These are phyloP conservation scores for Cavenderia fasciculata DNA, from an alignment of 78 protist genomes.

Conservation along the genomic window DNA sequence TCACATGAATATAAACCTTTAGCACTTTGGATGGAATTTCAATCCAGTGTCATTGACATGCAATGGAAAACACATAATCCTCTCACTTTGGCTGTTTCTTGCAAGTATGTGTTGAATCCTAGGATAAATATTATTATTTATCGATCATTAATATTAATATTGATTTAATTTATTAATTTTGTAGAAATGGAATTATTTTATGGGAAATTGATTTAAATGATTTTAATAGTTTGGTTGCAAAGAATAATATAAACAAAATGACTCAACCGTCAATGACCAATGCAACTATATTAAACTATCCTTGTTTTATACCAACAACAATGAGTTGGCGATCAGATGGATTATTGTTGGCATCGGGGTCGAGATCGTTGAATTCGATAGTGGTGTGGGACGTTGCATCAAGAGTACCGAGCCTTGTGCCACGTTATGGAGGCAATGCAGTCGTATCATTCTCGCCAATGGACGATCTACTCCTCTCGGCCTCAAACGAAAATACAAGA, in stretches of 20 bases:
- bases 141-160: neutral
- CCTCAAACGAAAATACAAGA: neutral
- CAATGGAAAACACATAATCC: constrained; percentile 69
- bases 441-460: constrained; percentile 6
- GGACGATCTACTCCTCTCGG: constrained; percentile 16
- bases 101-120: constrained; percentile 4
- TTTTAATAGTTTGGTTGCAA: neutral
- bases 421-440: constrained; percentile 41
- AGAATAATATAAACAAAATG: neutral
- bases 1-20: constrained; percentile 10
- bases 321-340: constrained; percentile 64
- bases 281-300: constrained; percentile 34
- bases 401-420: constrained; percentile 42
- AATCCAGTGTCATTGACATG: constrained; percentile 32
- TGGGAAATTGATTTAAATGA: constrained; percentile 72
- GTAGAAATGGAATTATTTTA: constrained; percentile 52
- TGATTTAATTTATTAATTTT: neutral
- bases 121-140: neutral
- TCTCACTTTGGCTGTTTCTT: constrained; percentile 30
- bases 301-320: constrained; percentile 31
- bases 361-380: neutral
- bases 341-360: constrained; percentile 37
- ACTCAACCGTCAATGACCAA: constrained; percentile 4
- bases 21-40: constrained; percentile 43
- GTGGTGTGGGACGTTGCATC: constrained; percentile 54